Conservation (phyloP, 805 yeast species). For the Pichia nakasei region DNA sequence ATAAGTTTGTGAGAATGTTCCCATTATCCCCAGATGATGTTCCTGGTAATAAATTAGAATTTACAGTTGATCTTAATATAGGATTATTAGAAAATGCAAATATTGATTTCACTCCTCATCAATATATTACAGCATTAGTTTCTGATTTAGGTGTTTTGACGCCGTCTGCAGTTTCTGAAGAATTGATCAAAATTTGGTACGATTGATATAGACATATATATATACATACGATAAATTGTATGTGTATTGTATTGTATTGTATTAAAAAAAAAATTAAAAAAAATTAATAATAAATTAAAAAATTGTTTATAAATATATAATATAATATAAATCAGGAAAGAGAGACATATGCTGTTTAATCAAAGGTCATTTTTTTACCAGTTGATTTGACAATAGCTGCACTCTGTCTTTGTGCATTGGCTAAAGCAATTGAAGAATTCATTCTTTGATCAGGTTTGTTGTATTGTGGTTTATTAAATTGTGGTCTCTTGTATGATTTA, state of each 20-base stretch:
- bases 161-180: conserved; percentile 98
- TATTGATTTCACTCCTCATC: conserved; percentile 93
- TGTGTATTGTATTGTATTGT: too few species aligned
- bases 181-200: conserved; percentile 95
- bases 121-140: conserved; percentile 87
- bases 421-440: conserved; percentile 78
- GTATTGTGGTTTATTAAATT: conserved; percentile 6
- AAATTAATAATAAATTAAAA: not conserved
- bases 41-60: conserved; percentile 42
- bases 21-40: conserved; percentile 91
- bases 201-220: conserved; percentile 38
- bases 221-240: too few species aligned
- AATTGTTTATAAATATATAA: not conserved
- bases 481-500: conserved; percentile 11
- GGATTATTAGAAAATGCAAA: conserved; percentile 39
- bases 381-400: conserved; percentile 81
- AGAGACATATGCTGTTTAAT: conserved; percentile 19
- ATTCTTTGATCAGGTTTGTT: conserved; percentile 36
- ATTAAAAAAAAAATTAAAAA: too few species aligned
- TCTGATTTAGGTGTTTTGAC: conserved; percentile 96
- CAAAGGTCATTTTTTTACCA: conserved; percentile 81
- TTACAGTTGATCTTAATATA: conserved; percentile 26
- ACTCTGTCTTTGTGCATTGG: conserved; percentile 80
- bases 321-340: too few species aligned
- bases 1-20: conserved; percentile 92